Percentiles rank a stretch among this genome's conserved stretches.
Evolutionary conservation across 495 filamentous ascomycete genomes (phyloP).

Genomic region (Rostrohypoxylon terebratum): DNA sequence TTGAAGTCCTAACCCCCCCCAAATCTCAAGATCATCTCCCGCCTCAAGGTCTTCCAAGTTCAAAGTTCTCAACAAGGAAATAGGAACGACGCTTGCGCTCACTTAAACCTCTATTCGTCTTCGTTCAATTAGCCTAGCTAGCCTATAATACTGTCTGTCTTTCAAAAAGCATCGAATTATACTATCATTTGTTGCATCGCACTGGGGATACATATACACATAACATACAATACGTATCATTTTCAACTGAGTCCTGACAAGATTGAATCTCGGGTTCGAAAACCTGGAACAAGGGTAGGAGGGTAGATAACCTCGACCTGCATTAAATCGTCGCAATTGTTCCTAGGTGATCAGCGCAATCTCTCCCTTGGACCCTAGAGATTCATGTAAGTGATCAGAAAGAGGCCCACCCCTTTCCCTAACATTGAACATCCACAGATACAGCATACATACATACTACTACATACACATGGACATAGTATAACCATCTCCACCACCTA

Average conservation of each 20-base stretch:
- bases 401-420: conserved; percentile 31
- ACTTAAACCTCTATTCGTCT: conserved; percentile 23
- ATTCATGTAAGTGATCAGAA: conserved; percentile 43
- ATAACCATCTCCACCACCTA: conserved; percentile 16
- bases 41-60: not conserved
- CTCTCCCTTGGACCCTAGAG: conserved; percentile 19
- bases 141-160: conserved; percentile 17
- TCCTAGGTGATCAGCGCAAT: conserved; percentile 42
- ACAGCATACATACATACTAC: conserved; percentile 12
- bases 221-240: conserved; percentile 12
- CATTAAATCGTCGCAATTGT: conserved; percentile 43
- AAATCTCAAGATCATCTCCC: too few species aligned
- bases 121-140: not conserved
- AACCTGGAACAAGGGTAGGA: not conserved
- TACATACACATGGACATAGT: not conserved
- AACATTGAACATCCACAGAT: not conserved
- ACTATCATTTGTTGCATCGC: conserved; percentile 7
- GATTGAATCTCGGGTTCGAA: conserved; percentile 3
- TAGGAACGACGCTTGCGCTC: conserved; percentile 32
- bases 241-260: too few species aligned
- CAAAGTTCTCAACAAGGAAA: conserved; percentile 11
- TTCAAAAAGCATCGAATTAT: conserved; percentile 15
- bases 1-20: not conserved
- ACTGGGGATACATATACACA: not conserved
- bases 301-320: conserved; percentile 39